A percentile compares a stretch with the other conserved stretches of the same genome.
These are phyloP conservation scores for Phytophthora cryptogea DNA, from an alignment of 352 stramenopile species.

Conservation along the genomic window DNA sequence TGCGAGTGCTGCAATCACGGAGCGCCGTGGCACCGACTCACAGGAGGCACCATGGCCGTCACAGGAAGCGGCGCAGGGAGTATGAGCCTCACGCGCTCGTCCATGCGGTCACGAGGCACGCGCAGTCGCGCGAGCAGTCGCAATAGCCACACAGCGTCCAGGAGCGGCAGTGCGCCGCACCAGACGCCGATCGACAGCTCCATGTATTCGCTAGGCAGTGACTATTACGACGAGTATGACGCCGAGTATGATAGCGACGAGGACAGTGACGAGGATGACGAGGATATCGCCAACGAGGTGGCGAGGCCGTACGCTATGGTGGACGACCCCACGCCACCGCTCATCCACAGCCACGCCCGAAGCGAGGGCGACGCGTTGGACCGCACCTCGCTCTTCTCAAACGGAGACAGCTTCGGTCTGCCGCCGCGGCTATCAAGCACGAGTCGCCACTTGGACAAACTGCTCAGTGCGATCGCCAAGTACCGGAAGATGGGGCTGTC, in stretches of 20 bases:
- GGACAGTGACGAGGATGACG: conserved; percentile 57
- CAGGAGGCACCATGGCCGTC: conserved; percentile 47
- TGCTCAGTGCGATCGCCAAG: conserved; percentile 66
- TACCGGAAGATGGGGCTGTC: conserved; percentile 59
- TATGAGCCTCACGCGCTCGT: conserved; percentile 14
- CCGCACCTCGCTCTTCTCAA: conserved; percentile 56
- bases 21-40: conserved; percentile 67
- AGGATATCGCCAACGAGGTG: conserved; percentile 77
- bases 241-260: conserved; percentile 51
- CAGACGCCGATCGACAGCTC: conserved; percentile 22
- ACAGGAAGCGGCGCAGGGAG: conserved; percentile 23
- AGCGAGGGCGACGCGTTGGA: conserved; percentile 35
- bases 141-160: conserved; percentile 26
- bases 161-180: conserved; percentile 18
- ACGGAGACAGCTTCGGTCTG: conserved; percentile 56
- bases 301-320: conserved; percentile 53
- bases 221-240: conserved; percentile 52
- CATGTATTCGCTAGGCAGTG: conserved; percentile 47
- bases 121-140: conserved; percentile 43
- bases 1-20: conserved; percentile 78
- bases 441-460: conserved; percentile 59
- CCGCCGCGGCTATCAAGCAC: conserved; percentile 61
- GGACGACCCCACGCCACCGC: conserved; percentile 33
- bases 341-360: conserved; percentile 27
- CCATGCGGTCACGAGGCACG: conserved; percentile 25